Conservation (phyloP, 129 eudicot species). For the Saussurea involucrata region DNA sequence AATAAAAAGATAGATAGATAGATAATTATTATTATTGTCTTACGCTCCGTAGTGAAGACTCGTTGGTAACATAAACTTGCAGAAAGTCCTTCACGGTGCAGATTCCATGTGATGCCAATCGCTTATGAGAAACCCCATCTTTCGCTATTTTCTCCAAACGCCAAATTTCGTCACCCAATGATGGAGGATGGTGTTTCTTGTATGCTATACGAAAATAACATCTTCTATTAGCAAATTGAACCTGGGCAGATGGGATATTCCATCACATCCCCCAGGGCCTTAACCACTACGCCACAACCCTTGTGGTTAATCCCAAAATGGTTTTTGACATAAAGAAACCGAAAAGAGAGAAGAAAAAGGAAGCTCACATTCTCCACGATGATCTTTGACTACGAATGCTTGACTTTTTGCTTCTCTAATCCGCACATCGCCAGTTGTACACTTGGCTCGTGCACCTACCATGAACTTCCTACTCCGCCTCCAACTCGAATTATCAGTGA, state of each 20-base stretch:
- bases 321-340: neutral
- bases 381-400: constrained; percentile 69
- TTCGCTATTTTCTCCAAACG: constrained; percentile 80
- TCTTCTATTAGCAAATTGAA: too few species aligned
- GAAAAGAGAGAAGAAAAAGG: neutral
- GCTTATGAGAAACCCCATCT: constrained; percentile 60
- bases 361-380: constrained; percentile 82
- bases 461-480: constrained; percentile 68
- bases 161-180: constrained; percentile 67
- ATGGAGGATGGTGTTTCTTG: constrained; percentile 72
- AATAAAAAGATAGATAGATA: neutral
- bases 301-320: too few species aligned
- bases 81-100: constrained; percentile 54
- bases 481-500: constrained; percentile 97
- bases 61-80: constrained; percentile 37
- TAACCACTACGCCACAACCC: too few species aligned
- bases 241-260: too few species aligned
- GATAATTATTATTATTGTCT: neutral
- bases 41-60: constrained; percentile 45
- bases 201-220: constrained; percentile 45
- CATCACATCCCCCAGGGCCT: too few species aligned
- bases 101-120: constrained; percentile 34
- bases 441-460: constrained; percentile 57
- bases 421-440: constrained; percentile 24
- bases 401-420: constrained; percentile 73